Evolutionary conservation across 2,329 filamentous ascomycete genomes (phyloP).

Genomic region (Botryotinia narcissicola): DNA sequence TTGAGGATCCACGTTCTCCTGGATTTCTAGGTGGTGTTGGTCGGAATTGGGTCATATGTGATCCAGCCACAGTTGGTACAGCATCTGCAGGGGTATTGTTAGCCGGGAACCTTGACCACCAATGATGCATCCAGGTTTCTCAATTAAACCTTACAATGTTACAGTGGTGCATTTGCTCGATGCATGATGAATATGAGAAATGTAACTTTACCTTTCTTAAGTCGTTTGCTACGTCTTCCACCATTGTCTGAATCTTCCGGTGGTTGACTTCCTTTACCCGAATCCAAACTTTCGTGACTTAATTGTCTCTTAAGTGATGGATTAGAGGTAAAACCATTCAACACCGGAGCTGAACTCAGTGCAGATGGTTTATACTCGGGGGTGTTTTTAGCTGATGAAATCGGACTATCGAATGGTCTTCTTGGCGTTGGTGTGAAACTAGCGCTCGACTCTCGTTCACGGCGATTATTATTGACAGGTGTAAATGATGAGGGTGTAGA

Average conservation of each 20-base stretch:
- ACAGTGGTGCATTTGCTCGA: slow-evolving; percentile 9
- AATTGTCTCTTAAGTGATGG: slow-evolving; percentile 72
- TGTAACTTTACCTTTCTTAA: slow-evolving; percentile 73
- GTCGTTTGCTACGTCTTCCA: slow-evolving; percentile 83
- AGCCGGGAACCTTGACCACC: slow-evolving; percentile 36
- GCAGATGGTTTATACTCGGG: slow-evolving; percentile 60
- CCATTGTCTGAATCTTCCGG: slow-evolving; percentile 55
- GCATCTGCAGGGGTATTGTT: slow-evolving; percentile 49
- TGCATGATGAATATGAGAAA: slow-evolving; percentile 12
- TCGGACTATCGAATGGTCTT: slow-evolving; percentile 58
- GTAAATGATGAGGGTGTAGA: slow-evolving; percentile 52
- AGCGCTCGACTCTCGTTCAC: slow-evolving; percentile 52
- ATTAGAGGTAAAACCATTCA: slow-evolving; percentile 51
- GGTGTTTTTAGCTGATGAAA: slow-evolving; percentile 61
- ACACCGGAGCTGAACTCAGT: slow-evolving; percentile 50
- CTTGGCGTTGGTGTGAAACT: slow-evolving; percentile 51
- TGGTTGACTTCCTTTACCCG: slow-evolving; percentile 35
- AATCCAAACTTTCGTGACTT: slow-evolving; percentile 52
- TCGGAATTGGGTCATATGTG: slow-evolving; percentile 92
- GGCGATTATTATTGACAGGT: slow-evolving; percentile 47
- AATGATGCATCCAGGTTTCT: slow-evolving; percentile 27
- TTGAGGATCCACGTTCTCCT: slow-evolving; percentile 43
- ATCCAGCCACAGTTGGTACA: slow-evolving; percentile 85
- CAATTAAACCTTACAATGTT: slow-evolving; percentile 18
- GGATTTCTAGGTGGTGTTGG: slow-evolving; percentile 69